phyloP scores from a whole-genome alignment of 164 flowering plant genomes.

The grape (Vitis vinifera) region DNA sequence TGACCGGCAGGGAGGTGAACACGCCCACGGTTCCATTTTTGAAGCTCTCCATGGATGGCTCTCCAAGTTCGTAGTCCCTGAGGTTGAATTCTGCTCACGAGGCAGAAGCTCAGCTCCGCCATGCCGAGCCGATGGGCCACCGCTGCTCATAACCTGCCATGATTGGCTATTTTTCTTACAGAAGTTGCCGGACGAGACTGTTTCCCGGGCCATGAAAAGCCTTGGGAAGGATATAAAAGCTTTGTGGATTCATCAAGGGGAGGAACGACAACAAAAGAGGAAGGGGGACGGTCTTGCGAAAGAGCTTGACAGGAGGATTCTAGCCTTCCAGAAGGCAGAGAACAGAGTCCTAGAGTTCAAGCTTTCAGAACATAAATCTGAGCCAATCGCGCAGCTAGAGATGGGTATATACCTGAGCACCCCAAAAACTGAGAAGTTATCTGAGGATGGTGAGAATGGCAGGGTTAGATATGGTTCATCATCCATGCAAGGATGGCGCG shows the following conservation, averaged over 20 bases:
- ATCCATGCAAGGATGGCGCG: too few relatives aligned
- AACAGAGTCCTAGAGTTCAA: slow-evolving; percentile 48
- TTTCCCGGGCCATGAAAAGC: slow-evolving; percentile 60
- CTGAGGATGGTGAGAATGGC: too few relatives aligned
- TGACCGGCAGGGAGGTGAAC: slow-evolving; percentile 85
- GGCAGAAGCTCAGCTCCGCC: slow-evolving; percentile 40
- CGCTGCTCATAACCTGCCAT: slow-evolving; percentile 58
- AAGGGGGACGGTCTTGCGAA: slow-evolving; percentile 75
- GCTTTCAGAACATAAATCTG: slow-evolving; percentile 40
- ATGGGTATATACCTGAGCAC: too few relatives aligned
- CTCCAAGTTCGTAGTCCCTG: slow-evolving; percentile 70
- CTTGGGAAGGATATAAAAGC: slow-evolving; percentile 73
- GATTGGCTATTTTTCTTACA: slow-evolving; percentile 64
- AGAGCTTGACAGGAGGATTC: slow-evolving; percentile 64
- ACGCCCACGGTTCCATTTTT: slow-evolving; percentile 91
- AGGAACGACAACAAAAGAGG: slow-evolving; percentile 80
- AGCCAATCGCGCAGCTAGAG: slow-evolving; percentile 9
- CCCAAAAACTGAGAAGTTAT: too few relatives aligned
- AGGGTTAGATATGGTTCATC: too few relatives aligned
- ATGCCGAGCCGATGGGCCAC: slow-evolving; percentile 54
- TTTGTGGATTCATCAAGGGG: slow-evolving; percentile 76
- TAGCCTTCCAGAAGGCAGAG: slow-evolving; percentile 56
- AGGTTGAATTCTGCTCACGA: slow-evolving; percentile 62
- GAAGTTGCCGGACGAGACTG: slow-evolving; percentile 68
- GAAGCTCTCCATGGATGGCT: slow-evolving; percentile 83